These are phyloP conservation scores for Craspedostauros australis DNA, from an alignment of 108 stramenopile species.

Conservation along the genomic window DNA sequence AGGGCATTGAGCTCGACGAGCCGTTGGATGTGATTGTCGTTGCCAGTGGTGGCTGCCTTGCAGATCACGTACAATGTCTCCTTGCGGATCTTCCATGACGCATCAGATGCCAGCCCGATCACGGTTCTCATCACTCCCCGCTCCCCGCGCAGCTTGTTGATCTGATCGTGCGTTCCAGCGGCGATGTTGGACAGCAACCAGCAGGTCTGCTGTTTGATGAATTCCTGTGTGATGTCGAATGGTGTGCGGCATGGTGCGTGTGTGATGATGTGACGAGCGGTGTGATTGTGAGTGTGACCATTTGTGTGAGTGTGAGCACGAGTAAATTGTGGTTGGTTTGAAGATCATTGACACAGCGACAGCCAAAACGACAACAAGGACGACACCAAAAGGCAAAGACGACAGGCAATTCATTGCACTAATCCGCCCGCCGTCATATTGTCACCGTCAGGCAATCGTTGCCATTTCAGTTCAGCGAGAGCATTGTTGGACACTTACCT, in stretches of 20 bases:
- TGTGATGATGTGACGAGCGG: too few species aligned
- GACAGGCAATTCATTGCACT: too few species aligned
- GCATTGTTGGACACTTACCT: slow-evolving; percentile 10
- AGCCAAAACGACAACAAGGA: neutral
- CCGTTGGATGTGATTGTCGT: slow-evolving; percentile 30
- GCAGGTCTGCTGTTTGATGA: slow-evolving; percentile 83
- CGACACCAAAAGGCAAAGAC: too few species aligned
- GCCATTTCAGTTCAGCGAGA: too few species aligned
- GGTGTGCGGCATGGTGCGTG: too few species aligned
- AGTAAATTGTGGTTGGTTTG: too few species aligned
- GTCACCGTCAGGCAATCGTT: too few species aligned
- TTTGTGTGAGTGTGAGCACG: too few species aligned
- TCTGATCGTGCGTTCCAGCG: slow-evolving; percentile 80
- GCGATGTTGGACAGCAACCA: slow-evolving; percentile 93
- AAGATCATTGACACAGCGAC: neutral
- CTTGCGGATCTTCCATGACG: slow-evolving; percentile 79
- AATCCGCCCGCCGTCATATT: too few species aligned
- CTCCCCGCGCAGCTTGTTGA: slow-evolving; percentile 31
- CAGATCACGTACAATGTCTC: slow-evolving; percentile 85
- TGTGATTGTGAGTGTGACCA: too few species aligned
- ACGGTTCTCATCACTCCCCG: slow-evolving; percentile 37
- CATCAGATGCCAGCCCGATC: slow-evolving; percentile 40
- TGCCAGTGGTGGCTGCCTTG: slow-evolving; percentile 75
- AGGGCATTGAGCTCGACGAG: slow-evolving; percentile 69
- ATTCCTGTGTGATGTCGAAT: too few species aligned